Evolutionary conservation across 192 early-diverging fungal genomes (phyloP).

Genomic region (Chytriomyces confervae): DNA sequence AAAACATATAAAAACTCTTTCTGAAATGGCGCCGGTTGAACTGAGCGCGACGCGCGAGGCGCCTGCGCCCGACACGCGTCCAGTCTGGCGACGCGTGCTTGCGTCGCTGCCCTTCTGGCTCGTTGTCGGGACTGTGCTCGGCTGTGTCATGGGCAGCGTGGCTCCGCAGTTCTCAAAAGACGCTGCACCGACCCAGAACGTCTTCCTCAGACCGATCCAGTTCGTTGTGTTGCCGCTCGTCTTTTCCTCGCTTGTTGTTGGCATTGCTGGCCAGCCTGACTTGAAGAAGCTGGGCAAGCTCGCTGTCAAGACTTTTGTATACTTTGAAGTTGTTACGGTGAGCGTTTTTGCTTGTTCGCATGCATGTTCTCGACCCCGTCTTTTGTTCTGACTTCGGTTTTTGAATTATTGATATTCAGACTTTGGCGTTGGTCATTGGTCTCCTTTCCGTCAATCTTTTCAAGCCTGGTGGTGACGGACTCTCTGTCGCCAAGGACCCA

Average conservation of each 20-base stretch:
- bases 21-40: too few species aligned
- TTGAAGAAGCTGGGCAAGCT: constrained; percentile 66
- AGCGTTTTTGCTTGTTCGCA: not conserved
- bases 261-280: constrained; percentile 74
- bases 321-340: constrained; percentile 62
- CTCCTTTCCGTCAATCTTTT: constrained; percentile 65
- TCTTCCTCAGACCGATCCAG: constrained; percentile 51
- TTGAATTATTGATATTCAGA: constrained; percentile 11
- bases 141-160: constrained; percentile 35
- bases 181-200: constrained; percentile 36
- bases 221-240: constrained; percentile 66
- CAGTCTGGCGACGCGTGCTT: not conserved
- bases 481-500: constrained; percentile 29
- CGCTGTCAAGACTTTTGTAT: constrained; percentile 71
- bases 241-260: constrained; percentile 74
- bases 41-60: too few species aligned
- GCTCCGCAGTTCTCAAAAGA: constrained; percentile 41
- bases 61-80: not conserved
- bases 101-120: not conserved
- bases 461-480: constrained; percentile 66
- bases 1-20: too few species aligned
- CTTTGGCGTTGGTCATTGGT: constrained; percentile 68
- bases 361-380: constrained; percentile 35
- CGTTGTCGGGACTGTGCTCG: constrained; percentile 21
- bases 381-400: constrained; percentile 16